Evolutionary conservation across 345 rosid species (phyloP).

Genomic region (Hirschfeldia incana): DNA sequence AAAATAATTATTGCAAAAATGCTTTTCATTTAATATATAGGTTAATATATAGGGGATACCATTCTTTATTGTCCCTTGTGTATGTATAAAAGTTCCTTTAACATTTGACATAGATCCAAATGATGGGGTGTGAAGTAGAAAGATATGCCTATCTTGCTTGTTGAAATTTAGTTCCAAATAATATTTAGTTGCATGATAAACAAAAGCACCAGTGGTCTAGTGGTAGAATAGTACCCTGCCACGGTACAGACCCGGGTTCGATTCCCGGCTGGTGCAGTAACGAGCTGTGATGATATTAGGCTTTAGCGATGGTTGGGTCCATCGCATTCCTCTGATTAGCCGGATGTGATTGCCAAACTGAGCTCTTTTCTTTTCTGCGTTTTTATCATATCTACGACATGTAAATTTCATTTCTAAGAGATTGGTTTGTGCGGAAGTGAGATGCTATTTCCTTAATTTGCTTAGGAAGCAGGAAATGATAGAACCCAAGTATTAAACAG

Average conservation of each 20-base stretch:
- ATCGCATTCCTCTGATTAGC: neutral
- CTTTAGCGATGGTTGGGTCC: neutral
- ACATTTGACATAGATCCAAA: no score
- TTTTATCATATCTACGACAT: no score
- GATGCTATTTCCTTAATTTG: neutral
- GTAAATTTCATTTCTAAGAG: no score
- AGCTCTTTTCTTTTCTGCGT: no score
- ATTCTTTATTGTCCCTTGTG: conserved; percentile 31
- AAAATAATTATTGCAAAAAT: no score
- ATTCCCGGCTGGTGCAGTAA: conserved; percentile 69
- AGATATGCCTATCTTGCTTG: no score
- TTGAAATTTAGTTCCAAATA: no score
- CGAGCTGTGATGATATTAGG: neutral
- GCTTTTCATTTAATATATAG: no score
- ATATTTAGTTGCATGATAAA: no score
- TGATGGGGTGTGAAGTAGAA: no score
- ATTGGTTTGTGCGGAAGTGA: neutral
- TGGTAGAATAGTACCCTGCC: conserved; percentile 68
- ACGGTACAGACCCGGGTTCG: conserved; percentile 81
- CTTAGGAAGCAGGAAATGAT: neutral
- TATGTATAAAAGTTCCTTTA: conserved; percentile 5
- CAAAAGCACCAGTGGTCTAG: conserved; percentile 50
- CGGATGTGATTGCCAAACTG: no score
- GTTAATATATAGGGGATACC: neutral
- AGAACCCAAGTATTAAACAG: neutral